Evolutionary conservation across 2,329 filamentous ascomycete species (phyloP), one percentile per base, ranked within the genome.

Genomic region (Venturiaceae sp.): DNA sequence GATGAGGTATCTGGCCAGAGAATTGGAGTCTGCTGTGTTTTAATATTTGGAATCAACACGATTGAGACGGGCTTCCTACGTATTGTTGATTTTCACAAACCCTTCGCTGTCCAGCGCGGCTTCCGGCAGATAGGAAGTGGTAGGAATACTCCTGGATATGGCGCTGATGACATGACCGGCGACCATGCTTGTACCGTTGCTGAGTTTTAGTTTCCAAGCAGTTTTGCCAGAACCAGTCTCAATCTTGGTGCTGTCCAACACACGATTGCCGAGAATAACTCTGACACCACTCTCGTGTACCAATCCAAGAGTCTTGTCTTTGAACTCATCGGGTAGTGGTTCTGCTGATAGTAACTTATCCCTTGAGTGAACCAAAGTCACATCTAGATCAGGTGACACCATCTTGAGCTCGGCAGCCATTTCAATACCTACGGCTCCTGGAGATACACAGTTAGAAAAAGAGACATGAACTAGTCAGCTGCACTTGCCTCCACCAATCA

Each of bases 371-470:
- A 90, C 81, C 1, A 94, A 79, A 1, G 83, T 88, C n/a, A 92
- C 85, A 41, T 80, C 80, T 57, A 83, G 74, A 11, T 80, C 66
- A 0, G 89, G 87, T 60, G 85, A 79, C 23, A 84, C 74, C 53
- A 81, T 69, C 71, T 91, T 92, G 58, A 92, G 75, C 72, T 94
- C 88, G 1, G 86, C 83, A 0, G 89, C 87, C 79, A 92, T 90
- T 69, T 92, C 88, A 58, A 92, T 84, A 8, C 89, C 89, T 1
- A 92, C 88, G 6, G 88, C 89, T 54, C 87, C 80, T 82, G 26
- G 13, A 34, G 5, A 26, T 7, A 13, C 46, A n/a, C 36, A 13
- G 19, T 34, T 21, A 33, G 23, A 4, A 5, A 1, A 2, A 7
- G 2, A 30, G 8, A 3, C 7, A 3, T n/a, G 23, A 16, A 5